Evolutionary conservation across 2,329 filamentous ascomycete genomes (phyloP).

Genomic region (Aspergillus unguis): DNA sequence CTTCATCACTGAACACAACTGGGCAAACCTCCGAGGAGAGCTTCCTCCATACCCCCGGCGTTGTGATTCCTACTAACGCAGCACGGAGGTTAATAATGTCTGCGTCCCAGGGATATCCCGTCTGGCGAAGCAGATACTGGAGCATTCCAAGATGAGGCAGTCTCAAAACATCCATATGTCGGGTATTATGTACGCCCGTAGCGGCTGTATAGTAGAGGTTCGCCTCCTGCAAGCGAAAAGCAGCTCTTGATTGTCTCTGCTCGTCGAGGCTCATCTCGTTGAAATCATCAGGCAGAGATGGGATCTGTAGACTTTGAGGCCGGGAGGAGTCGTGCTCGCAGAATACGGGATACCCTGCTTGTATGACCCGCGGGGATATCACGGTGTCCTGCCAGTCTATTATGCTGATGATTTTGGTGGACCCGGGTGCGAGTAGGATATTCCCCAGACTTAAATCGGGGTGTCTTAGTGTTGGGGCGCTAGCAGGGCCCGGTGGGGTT

Average conservation of each 20-base stretch:
- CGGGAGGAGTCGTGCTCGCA: constrained; percentile 25
- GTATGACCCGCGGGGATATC: constrained; percentile 25
- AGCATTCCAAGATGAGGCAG: constrained; percentile 23
- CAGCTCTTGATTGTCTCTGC: constrained; percentile 20
- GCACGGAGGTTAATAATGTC: constrained; percentile 28
- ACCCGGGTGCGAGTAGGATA: constrained; percentile 24
- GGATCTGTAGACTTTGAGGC: constrained; percentile 24
- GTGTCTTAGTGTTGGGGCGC: constrained; percentile 24
- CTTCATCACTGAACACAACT: constrained; percentile 21
- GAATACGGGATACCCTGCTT: constrained; percentile 27
- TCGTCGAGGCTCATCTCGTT: constrained; percentile 19
- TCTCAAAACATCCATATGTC: constrained; percentile 22
- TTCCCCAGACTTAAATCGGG: constrained; percentile 28
- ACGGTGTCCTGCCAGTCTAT: constrained; percentile 30
- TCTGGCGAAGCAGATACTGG: constrained; percentile 27
- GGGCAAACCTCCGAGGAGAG: constrained; percentile 33
- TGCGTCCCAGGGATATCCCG: constrained; percentile 27
- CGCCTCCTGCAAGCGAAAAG: constrained; percentile 24
- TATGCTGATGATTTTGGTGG: constrained; percentile 25
- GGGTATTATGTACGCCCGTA: constrained; percentile 24
- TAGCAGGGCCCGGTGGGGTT: constrained; percentile 12
- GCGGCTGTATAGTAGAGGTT: constrained; percentile 31
- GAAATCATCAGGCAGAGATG: constrained; percentile 28
- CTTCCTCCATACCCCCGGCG: constrained; percentile 29
- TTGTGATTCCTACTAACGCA: constrained; percentile 25